phyloP scores from a whole-genome alignment of 768 basidiomycete genomes.

The Tricholoma hemisulphureum region DNA sequence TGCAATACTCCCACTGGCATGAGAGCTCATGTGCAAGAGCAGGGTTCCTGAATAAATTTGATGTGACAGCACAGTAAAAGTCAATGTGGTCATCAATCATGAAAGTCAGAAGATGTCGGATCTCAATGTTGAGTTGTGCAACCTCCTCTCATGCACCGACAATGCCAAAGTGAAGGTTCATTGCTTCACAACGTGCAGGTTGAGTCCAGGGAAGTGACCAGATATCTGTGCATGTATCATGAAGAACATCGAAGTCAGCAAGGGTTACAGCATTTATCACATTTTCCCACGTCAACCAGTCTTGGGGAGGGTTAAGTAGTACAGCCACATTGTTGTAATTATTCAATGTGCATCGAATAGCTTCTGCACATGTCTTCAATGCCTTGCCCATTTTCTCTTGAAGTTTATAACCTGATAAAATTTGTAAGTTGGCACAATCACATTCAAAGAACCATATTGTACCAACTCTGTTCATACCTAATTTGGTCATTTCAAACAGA shows the following conservation, averaged over 20 bases:
- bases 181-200: background rate
- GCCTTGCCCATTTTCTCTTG: slow-evolving; percentile 33
- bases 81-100: too few species aligned
- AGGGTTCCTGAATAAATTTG: too few species aligned
- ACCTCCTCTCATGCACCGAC: background rate
- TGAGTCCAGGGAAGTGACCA: background rate
- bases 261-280: background rate
- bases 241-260: background rate
- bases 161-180: background rate
- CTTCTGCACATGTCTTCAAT: slow-evolving; percentile 25
- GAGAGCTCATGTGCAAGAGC: too few species aligned
- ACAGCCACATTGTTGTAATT: slow-evolving; percentile 30
- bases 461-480: slow-evolving; percentile 26
- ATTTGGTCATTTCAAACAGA: slow-evolving; percentile 38
- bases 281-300: background rate
- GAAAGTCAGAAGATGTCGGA: background rate
- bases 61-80: too few species aligned
- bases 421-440: background rate
- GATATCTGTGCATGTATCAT: background rate
- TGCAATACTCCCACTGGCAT: too few species aligned
- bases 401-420: slow-evolving; percentile 31
- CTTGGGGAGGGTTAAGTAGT: background rate
- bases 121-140: background rate
- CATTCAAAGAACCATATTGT: background rate
- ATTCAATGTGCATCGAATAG: slow-evolving; percentile 30